phyloP scores from a whole-genome alignment of 352 stramenopile genomes.

The Phytophthora europaea region DNA sequence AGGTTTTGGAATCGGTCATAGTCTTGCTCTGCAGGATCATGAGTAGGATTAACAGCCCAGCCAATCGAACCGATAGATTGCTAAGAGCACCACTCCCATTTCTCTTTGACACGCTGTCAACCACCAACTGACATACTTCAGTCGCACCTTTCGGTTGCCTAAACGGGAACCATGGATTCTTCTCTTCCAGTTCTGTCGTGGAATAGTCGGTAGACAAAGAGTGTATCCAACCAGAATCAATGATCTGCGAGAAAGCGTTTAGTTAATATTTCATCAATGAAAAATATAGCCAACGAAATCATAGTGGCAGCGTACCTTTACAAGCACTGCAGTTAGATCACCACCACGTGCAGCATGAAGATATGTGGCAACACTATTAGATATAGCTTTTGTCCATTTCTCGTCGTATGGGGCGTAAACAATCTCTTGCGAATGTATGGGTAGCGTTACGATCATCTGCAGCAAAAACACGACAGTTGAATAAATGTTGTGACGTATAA shows the following conservation, averaged over 20 bases:
- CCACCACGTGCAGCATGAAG: constrained; percentile 15
- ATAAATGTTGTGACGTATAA: background rate
- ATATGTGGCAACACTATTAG: constrained; percentile 28
- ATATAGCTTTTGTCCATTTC: constrained; percentile 17
- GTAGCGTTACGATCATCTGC: constrained; percentile 23
- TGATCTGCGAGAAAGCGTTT: constrained; percentile 10
- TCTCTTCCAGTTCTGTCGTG: constrained; percentile 12
- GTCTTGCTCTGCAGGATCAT: constrained; percentile 24
- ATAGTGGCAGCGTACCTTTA: constrained; percentile 18
- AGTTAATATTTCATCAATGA: background rate
- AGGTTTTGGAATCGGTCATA: background rate
- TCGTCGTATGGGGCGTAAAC: constrained; percentile 1
- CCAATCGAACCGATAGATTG: background rate
- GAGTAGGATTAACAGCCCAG: constrained; percentile 19
- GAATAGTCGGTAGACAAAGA: background rate
- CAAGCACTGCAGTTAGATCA: constrained; percentile 16
- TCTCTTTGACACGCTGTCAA: constrained; percentile 25
- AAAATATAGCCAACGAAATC: constrained; percentile 1
- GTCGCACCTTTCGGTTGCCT: constrained; percentile 27
- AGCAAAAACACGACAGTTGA: background rate
- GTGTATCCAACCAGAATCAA: constrained; percentile 20
- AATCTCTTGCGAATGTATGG: background rate
- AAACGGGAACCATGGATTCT: constrained; percentile 59
- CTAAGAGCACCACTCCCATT: constrained; percentile 1
- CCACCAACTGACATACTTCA: constrained; percentile 34